Evolutionary conservation across 2,329 filamentous ascomycete species (phyloP), one percentile per base, ranked within the genome.

Genomic region (Talaromyces sp.): DNA sequence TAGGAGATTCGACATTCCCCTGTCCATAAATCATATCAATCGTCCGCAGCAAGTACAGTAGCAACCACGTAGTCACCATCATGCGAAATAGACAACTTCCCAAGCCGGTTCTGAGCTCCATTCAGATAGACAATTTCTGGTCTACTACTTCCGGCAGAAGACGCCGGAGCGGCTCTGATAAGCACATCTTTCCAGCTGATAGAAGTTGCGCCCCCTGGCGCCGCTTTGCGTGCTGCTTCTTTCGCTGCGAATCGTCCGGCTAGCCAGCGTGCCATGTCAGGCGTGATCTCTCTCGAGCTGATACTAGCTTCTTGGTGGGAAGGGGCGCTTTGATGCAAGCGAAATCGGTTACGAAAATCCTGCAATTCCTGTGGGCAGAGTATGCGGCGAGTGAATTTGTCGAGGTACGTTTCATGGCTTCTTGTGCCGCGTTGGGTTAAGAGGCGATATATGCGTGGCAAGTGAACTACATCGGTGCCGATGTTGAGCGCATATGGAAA

Each of bases 31-130:
- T 22, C 8, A 45, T 43, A 45, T 62, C 65, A 57, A 6, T 33
- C 41, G 0, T 70, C 73, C 50, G 73, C 72, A 41, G 77, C 78
- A 63, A 81, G 68, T 62, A 81, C 79, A 10, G 76, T 81, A 41
- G 81, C 81, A 70, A 81, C 72, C 33, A 92, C 92, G 78, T 93
- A 96, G 8, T 92, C 89, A 1, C 86, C 89, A 76, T 97, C 93
- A 75, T 97, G 93, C 72, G 90, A 95, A 70, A 97, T 96, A 66
- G 90, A 94, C 52, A 97, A 74, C 71, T 86, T 82, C 14, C 88
- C 92, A 59, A 87, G 81, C 69, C 87, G 84, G n/a, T 78, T 79
- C 58, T 69, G 71, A 47, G 60, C 66, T 10, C 65, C 68, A 24
- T 45, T 66, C 68, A 77, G 61, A 69, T 76, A 79, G 7, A 80